phyloP scores from a whole-genome alignment of 2,329 filamentous ascomycete genomes.

The Dactylonectria estremocensis region DNA sequence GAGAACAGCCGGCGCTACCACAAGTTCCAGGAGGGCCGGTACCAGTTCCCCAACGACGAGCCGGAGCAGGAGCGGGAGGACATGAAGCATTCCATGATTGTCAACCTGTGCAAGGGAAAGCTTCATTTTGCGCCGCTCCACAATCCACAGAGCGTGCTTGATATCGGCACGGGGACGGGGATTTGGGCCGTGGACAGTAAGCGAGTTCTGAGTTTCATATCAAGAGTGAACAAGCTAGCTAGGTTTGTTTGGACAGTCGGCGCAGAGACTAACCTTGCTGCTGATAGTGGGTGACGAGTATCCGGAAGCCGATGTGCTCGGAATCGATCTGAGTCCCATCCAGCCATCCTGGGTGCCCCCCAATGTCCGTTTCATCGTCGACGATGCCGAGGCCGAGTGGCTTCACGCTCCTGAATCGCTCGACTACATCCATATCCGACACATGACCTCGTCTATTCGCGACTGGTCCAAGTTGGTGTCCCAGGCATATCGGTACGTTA shows the following conservation, averaged over 20 bases:
- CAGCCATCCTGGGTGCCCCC: conserved; percentile 65
- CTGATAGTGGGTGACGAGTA: conserved; percentile 49
- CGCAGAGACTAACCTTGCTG: background rate
- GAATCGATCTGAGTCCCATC: conserved; percentile 58
- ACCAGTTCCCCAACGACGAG: conserved; percentile 26
- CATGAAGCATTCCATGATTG: conserved; percentile 24
- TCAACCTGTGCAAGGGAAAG: conserved; percentile 17
- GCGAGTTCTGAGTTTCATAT: background rate
- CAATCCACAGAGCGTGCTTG: conserved; percentile 15
- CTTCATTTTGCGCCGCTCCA: conserved; percentile 16
- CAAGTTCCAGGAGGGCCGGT: conserved; percentile 20
- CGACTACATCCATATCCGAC: conserved; percentile 53
- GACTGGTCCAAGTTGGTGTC: conserved; percentile 43
- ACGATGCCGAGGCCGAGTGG: conserved; percentile 72
- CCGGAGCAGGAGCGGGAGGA: conserved; percentile 21
- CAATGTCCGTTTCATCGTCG: conserved; percentile 71
- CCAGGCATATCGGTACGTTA: conserved; percentile 44
- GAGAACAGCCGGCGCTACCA: conserved; percentile 24
- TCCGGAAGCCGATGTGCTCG: conserved; percentile 54
- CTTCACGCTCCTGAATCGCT: conserved; percentile 31
- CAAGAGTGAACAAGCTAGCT: background rate
- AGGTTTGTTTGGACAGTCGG: background rate
- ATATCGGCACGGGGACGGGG: conserved; percentile 22
- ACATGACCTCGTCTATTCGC: conserved; percentile 50
- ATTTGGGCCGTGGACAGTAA: conserved; percentile 26